A percentile compares a stretch with the other conserved stretches of the same genome.
These are phyloP conservation scores for Calycina herbarum DNA, from an alignment of 2,329 filamentous ascomycete species.

Conservation along the genomic window DNA sequence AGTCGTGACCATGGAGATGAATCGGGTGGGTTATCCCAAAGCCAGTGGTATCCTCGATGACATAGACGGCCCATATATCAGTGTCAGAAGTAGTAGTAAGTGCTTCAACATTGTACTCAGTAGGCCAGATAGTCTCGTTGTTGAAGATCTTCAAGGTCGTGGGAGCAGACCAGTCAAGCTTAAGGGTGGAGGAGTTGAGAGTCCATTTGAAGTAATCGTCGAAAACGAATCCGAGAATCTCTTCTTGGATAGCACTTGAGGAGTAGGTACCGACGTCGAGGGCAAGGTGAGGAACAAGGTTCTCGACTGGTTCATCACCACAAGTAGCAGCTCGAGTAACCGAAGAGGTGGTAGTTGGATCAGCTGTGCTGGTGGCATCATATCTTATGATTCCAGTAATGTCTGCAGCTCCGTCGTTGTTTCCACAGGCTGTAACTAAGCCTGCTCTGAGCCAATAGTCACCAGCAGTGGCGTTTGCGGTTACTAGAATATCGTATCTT, in stretches of 20 bases:
- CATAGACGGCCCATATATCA: conserved; percentile 31
- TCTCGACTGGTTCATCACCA: conserved; percentile 34
- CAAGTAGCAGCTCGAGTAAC: conserved; percentile 28
- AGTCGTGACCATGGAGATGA: conserved; percentile 47
- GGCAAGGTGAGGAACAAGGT: conserved; percentile 33
- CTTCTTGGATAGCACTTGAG: conserved; percentile 16
- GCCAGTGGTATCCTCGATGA: conserved; percentile 32
- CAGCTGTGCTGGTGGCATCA: conserved; percentile 37
- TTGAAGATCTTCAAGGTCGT: conserved; percentile 42
- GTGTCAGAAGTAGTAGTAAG: conserved; percentile 37
- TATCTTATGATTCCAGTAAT: conserved; percentile 45
- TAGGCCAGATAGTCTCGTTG: conserved; percentile 34
- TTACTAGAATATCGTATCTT: conserved; percentile 47
- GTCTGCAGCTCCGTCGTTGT: conserved; percentile 54
- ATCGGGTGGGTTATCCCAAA: conserved; percentile 36
- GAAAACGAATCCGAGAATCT: conserved; percentile 22
- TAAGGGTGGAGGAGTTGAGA: conserved; percentile 49
- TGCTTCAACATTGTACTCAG: conserved; percentile 39
- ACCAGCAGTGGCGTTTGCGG: conserved; percentile 54
- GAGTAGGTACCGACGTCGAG: conserved; percentile 28
- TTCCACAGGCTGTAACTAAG: conserved; percentile 52
- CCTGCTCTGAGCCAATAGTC: conserved; percentile 57
- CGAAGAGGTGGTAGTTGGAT: conserved; percentile 33
- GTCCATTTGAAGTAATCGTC: conserved; percentile 47
- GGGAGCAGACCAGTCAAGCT: conserved; percentile 49